These are phyloP conservation scores for Paecilomyces sp. DNA, from an alignment of 2,329 filamentous ascomycete species.

Conservation along the genomic window DNA sequence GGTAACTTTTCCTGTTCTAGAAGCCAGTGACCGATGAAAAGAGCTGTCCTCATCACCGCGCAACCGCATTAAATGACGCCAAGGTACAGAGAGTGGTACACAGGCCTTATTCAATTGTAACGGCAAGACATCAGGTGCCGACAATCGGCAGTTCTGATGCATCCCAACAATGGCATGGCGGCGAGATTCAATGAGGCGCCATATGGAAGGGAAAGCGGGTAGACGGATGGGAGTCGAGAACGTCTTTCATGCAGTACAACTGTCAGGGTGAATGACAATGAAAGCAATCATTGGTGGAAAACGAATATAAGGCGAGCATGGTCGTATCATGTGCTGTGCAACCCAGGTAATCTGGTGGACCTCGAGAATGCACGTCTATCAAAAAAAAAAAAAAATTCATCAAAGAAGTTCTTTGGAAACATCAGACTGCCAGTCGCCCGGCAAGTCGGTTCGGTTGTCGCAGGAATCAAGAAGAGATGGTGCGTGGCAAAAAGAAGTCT, in stretches of 20 bases:
- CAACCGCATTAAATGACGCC: background rate
- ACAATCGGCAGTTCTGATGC: background rate
- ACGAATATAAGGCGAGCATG: background rate
- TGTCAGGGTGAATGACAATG: background rate
- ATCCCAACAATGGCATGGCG: background rate
- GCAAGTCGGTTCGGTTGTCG: background rate
- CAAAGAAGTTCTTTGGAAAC: background rate
- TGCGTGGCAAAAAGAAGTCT: background rate
- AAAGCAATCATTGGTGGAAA: background rate
- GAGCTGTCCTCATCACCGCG: background rate
- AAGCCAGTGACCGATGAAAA: background rate
- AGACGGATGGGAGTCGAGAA: background rate
- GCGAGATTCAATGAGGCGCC: background rate
- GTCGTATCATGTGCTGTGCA: background rate
- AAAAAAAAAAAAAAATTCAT: background rate
- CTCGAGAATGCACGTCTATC: background rate
- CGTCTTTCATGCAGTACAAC: background rate
- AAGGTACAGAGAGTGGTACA: background rate
- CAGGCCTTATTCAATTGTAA: background rate
- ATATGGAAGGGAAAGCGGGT: background rate
- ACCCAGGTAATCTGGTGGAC: background rate
- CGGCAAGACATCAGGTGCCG: background rate
- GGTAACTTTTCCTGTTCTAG: background rate
- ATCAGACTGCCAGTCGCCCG: background rate
- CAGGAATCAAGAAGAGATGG: background rate